These are phyloP conservation scores for Lupinus albus DNA, from an alignment of 306 rosid species.

Conservation along the genomic window DNA sequence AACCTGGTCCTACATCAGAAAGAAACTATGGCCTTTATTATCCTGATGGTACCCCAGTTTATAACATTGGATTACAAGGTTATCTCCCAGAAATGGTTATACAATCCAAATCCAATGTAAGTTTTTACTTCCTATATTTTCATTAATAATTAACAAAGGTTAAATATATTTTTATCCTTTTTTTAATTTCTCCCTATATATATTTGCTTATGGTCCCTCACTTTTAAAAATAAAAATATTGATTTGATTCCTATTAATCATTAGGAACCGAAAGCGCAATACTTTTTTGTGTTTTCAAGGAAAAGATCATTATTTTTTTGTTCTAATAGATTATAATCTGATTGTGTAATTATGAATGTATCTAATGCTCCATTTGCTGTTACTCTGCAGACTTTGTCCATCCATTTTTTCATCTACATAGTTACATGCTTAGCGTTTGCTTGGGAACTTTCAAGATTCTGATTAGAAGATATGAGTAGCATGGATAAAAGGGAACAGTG, in stretches of 20 bases:
- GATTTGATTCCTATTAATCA: no score
- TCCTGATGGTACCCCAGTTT: conserved; percentile 78
- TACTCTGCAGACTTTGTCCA: conserved; percentile 58
- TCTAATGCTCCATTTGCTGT: conserved; percentile 20
- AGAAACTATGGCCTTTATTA: conserved; percentile 86
- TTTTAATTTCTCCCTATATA: no score
- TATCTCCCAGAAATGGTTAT: conserved; percentile 60
- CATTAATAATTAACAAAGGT: no score
- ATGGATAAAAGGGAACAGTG: conserved; percentile 29
- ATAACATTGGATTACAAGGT: conserved; percentile 69
- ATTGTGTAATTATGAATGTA: not conserved
- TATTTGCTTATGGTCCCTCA: no score
- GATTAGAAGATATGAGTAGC: conserved; percentile 31
- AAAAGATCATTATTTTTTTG: no score
- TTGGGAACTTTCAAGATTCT: conserved; percentile 44
- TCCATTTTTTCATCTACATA: conserved; percentile 46
- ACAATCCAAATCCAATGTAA: conserved; percentile 57
- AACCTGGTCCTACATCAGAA: conserved; percentile 79
- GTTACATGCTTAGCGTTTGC: conserved; percentile 39
- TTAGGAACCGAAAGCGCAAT: no score
- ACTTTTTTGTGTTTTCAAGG: no score
- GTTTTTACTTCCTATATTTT: not conserved
- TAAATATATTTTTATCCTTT: no score
- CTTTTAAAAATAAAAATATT: no score
- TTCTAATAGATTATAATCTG: not conserved